Evolutionary conservation across 2,329 filamentous ascomycete genomes (phyloP).

Genomic region (Diaporthe ilicicola): DNA sequence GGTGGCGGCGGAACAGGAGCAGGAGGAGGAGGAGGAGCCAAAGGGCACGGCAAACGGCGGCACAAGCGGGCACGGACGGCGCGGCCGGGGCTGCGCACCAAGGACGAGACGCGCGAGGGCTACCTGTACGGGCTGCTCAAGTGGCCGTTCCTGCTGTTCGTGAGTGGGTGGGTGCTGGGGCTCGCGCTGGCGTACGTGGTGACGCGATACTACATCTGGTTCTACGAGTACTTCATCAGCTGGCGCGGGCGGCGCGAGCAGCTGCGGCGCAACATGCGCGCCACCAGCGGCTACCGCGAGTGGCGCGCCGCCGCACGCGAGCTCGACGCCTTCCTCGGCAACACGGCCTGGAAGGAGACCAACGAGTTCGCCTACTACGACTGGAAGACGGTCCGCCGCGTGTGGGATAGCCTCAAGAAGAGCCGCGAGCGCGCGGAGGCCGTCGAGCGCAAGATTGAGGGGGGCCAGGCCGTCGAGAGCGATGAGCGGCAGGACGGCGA

Average conservation of each 20-base stretch:
- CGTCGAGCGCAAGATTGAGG: constrained; percentile 45
- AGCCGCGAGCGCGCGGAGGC: constrained; percentile 67
- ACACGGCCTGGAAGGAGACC: constrained; percentile 80
- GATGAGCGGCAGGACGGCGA: constrained; percentile 46
- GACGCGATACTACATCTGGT: constrained; percentile 87
- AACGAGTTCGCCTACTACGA: constrained; percentile 89
- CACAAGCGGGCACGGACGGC: constrained; percentile 42
- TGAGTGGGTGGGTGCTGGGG: constrained; percentile 81
- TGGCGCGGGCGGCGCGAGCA: constrained; percentile 84
- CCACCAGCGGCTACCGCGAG: constrained; percentile 78
- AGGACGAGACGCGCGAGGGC: constrained; percentile 94
- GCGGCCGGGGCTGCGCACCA: constrained; percentile 65
- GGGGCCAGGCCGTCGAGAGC: constrained; percentile 49
- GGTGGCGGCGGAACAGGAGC: constrained; percentile 45
- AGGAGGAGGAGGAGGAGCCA: constrained; percentile 43
- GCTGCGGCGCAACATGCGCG: constrained; percentile 75
- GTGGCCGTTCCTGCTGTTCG: constrained; percentile 86
- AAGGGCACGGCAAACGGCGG: constrained; percentile 49
- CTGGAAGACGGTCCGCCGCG: constrained; percentile 79
- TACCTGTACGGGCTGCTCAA: constrained; percentile 89
- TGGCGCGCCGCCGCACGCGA: constrained; percentile 84
- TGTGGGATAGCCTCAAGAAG: constrained; percentile 78
- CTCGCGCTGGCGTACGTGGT: constrained; percentile 79
- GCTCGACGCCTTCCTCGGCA: constrained; percentile 83
- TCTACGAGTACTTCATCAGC: constrained; percentile 90